phyloP scores from a whole-genome alignment of 75 land plant species.

The Pinus albicaulis region DNA sequence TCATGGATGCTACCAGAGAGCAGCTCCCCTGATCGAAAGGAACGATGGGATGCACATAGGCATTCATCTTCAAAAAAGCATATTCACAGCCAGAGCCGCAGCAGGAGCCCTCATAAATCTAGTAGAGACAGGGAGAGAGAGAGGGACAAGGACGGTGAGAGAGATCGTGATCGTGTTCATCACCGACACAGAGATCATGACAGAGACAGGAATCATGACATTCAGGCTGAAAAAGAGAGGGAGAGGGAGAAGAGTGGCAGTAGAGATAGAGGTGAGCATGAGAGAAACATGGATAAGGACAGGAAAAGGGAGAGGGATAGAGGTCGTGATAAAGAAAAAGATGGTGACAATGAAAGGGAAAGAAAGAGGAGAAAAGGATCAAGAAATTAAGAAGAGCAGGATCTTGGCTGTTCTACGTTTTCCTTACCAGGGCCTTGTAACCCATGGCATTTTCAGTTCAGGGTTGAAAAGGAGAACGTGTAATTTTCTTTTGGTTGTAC shows the following conservation, averaged over 20 bases:
- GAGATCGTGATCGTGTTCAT: slow-evolving; percentile 29
- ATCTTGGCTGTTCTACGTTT: background rate
- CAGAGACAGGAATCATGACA: slow-evolving; percentile 23
- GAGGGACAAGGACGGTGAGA: slow-evolving; percentile 30
- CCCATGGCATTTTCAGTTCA: background rate
- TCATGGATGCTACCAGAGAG: slow-evolving; percentile 38
- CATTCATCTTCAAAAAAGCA: slow-evolving; percentile 70
- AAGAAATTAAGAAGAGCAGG: background rate
- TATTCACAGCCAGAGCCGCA: slow-evolving; percentile 56
- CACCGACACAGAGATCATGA: slow-evolving; percentile 33
- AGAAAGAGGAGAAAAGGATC: slow-evolving; percentile 19
- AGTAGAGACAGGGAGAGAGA: slow-evolving; percentile 58
- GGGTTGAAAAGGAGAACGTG: background rate
- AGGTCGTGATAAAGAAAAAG: slow-evolving; percentile 11
- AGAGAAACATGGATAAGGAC: slow-evolving; percentile 27
- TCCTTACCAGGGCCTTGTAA: background rate
- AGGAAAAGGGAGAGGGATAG: slow-evolving; percentile 13
- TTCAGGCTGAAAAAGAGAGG: slow-evolving; percentile 33
- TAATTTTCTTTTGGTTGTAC: background rate
- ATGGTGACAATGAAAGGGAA: slow-evolving; percentile 43
- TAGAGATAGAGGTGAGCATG: slow-evolving; percentile 61
- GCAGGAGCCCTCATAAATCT: slow-evolving; percentile 60
- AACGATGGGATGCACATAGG: slow-evolving; percentile 49
- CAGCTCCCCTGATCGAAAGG: slow-evolving; percentile 46
- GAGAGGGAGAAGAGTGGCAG: slow-evolving; percentile 75